These are phyloP conservation scores for Candida patagonica DNA, from an alignment of 805 yeast genomes.

Conservation along the genomic window DNA sequence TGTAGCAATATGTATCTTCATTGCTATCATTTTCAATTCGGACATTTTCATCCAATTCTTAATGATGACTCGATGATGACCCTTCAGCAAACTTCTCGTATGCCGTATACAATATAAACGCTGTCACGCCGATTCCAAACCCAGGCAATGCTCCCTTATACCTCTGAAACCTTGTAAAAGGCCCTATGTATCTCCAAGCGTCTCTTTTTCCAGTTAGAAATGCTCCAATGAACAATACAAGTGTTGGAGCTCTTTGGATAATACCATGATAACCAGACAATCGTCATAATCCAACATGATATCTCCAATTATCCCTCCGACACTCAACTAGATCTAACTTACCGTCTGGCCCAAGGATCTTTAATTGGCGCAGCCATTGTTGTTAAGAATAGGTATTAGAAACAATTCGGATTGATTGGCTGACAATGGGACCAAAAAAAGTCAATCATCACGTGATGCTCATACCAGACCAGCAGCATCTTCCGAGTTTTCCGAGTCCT, in stretches of 20 bases:
- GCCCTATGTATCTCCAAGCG: constrained; percentile 86
- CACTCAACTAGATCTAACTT: constrained; percentile 16
- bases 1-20: too few species aligned
- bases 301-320: too few species aligned
- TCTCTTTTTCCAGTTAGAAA: constrained; percentile 40
- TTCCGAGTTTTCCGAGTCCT: background rate
- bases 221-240: background rate
- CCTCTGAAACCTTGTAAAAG: constrained; percentile 61
- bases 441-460: too few species aligned
- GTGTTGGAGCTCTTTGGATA: too few species aligned
- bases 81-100: constrained; percentile 38
- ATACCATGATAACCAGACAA: background rate
- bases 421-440: too few species aligned
- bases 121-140: constrained; percentile 66
- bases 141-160: constrained; percentile 73
- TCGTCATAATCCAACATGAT: background rate
- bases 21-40: too few species aligned
- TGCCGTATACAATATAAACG: constrained; percentile 55
- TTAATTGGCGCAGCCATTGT: constrained; percentile 13
- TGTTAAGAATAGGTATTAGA: too few species aligned
- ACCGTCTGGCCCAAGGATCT: constrained; percentile 47
- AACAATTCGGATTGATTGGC: too few species aligned
- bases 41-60: too few species aligned
- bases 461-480: constrained; percentile 2
- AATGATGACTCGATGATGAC: too few species aligned